Base-by-base conservation (phyloP, 805 yeast species). In the Lipomyces sp. region DNA sequence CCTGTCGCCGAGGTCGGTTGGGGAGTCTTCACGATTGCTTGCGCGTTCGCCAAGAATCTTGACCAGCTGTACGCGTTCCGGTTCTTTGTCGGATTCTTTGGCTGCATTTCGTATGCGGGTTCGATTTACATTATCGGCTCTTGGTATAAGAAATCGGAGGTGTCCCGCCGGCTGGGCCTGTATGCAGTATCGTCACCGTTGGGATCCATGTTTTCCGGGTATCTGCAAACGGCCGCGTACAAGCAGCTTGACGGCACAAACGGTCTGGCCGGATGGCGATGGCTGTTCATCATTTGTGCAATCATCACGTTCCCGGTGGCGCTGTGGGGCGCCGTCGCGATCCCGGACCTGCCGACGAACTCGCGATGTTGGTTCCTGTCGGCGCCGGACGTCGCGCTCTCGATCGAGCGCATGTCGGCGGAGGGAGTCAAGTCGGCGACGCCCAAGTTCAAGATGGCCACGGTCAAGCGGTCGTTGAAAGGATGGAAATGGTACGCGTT, bases 281-380 rank as follows among this genome's bases (percentile, higher is more conserved):
- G 86, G 87, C 75, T 80, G 67, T 80, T 79, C 60, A 74, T 82
- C 43, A 73, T 82, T 48, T 86, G 83, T 64, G 83, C 86, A 22
- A 67, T 81, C 48, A 64, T 74, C 41, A 65, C 70, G 3, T 57
- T 71, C 18, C 70, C 68, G 2, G 65, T 71, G 16, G 76, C 75
- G 0, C 14, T 72, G 2, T 36, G 62, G 10, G 76, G 76, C 0
- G 65, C 70, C 53, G 68, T 73, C 46, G 63, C 71, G 3, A 70
- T 78, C 44, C 83, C 83, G 4, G 82, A 79, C 38, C 79, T 83
- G 19, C 85, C 72, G 67, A 77, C 59, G 19, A 62, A 65, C 21
- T 60, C 58, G 11, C 44, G 65, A 31, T 59, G 61, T 18, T 56
- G 63, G 51, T 68, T 72, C 67, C 61, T 72, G 39, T 62, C 56